Base-by-base conservation (phyloP, 2,329 filamentous ascomycete species). In the Zymoseptoria ardabiliae region DNA sequence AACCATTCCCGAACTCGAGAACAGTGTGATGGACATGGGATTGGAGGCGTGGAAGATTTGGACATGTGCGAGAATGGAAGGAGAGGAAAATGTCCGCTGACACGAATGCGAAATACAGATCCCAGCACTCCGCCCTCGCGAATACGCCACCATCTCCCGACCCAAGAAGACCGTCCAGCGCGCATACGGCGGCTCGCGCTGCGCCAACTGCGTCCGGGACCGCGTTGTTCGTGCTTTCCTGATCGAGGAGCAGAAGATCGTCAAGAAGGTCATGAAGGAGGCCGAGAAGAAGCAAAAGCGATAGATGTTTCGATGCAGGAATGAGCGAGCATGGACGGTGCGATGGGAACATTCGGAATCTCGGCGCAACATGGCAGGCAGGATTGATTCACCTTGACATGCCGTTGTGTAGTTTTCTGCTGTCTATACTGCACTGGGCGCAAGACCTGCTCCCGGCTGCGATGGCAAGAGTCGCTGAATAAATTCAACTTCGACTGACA, bases 191-290 rank as follows among this genome's bases (percentile, higher is more conserved):
- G 94, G 94, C 76, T 97, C 92, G 74, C 90, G 94, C 86, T 99
- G 94, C 85, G 91, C 89, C 77, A 94, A 91, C 85, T 99, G 94
- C 81, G 94, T 99, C 72, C 92, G 93, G 80, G 94, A 99, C 84
- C 89, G 94, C 73, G 90, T 99, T 72, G 91, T 97, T 72, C 91
- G 94, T 73, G 94, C 94, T 68, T 99, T 99, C 88, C 83, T 99
- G 79, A 97, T 99, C 70, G 95, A 99, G 85, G 94, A 99, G 87
- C 94, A 99, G 86, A 99, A 99, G 90, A 97, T 99, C 74, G 94
- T 99, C 81, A 99, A 99, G 91, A 99, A 99, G 90, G 94, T 99
- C 74, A 86, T 97, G 78, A 97, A 97, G 89, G 93, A 97, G 85
- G 86, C 84, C 66, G 90, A 96, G 83, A 89, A 90, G 84, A 89